Conservation (phyloP, 192 early-diverging fungal genomes). For the Gaertneriomyces semiglobifer region DNA sequence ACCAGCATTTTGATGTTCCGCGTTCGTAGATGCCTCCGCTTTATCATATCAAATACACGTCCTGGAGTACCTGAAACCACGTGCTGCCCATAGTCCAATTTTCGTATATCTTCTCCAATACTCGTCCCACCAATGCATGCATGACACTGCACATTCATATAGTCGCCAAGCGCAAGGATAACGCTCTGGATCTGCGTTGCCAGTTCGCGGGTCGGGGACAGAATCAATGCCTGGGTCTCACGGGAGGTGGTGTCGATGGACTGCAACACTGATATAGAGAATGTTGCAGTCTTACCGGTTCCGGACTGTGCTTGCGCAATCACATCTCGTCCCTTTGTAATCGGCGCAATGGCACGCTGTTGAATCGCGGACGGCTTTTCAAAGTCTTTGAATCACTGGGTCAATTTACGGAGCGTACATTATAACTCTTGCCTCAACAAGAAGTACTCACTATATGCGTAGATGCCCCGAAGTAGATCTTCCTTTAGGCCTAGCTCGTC, state of each 20-base stretch:
- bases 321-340: constrained; percentile 84
- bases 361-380: constrained; percentile 98
- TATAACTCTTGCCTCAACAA: background rate
- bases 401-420: no score
- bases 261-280: constrained; percentile 92
- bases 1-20: constrained; percentile 91
- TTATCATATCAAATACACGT: constrained; percentile 96
- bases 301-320: constrained; percentile 98
- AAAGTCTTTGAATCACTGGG: constrained; percentile 60
- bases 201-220: constrained; percentile 94
- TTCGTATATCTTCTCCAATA: constrained; percentile 87
- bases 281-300: constrained; percentile 97
- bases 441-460: constrained; percentile 79
- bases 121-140: constrained; percentile 93
- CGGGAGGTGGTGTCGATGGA: constrained; percentile 80
- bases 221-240: constrained; percentile 89
- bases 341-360: constrained; percentile 92
- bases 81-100: constrained; percentile 89
- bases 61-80: constrained; percentile 95
- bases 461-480: constrained; percentile 93
- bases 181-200: constrained; percentile 94
- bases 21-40: constrained; percentile 75
- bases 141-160: constrained; percentile 96
- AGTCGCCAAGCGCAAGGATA: constrained; percentile 87
- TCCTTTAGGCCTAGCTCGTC: constrained; percentile 97